Evolutionary conservation across 1,284 basidiomycete genomes (phyloP).

Genomic region (Omphalotus olearius): DNA sequence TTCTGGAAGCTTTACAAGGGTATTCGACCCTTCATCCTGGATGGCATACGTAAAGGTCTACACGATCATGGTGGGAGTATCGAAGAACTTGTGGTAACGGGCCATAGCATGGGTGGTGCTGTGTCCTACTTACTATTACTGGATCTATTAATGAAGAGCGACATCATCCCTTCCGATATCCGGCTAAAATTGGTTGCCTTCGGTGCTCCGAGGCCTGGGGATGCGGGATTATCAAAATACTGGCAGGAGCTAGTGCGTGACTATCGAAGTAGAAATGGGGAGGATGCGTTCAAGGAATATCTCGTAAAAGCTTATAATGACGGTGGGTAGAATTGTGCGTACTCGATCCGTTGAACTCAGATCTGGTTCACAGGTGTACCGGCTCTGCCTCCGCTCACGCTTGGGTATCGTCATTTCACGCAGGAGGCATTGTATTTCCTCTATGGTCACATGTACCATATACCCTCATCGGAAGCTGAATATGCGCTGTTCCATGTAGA

Average conservation of each 20-base stretch:
- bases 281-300: constrained; percentile 37
- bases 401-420: constrained; percentile 52
- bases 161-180: constrained; percentile 21
- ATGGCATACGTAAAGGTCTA: constrained; percentile 28
- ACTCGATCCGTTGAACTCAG: not conserved
- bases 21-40: constrained; percentile 27
- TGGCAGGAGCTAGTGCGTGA: constrained; percentile 34
- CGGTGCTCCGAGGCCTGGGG: constrained; percentile 45
- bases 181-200: constrained; percentile 41
- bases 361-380: constrained; percentile 38
- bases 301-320: constrained; percentile 53
- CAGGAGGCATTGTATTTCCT: constrained; percentile 42
- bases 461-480: constrained; percentile 42
- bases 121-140: constrained; percentile 43
- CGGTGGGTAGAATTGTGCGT: constrained; percentile 29
- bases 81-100: constrained; percentile 42
- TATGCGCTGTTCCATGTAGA: constrained; percentile 37
- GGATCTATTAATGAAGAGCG: constrained; percentile 35
- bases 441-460: constrained; percentile 39
- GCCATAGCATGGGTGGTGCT: constrained; percentile 49
- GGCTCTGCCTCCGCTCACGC: constrained; percentile 39
- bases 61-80: constrained; percentile 24
- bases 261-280: constrained; percentile 32
- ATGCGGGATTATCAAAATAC: constrained; percentile 34
- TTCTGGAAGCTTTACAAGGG: constrained; percentile 51